phyloP scores from a whole-genome alignment of 495 filamentous ascomycete species.

The Podospora fimiseda region DNA sequence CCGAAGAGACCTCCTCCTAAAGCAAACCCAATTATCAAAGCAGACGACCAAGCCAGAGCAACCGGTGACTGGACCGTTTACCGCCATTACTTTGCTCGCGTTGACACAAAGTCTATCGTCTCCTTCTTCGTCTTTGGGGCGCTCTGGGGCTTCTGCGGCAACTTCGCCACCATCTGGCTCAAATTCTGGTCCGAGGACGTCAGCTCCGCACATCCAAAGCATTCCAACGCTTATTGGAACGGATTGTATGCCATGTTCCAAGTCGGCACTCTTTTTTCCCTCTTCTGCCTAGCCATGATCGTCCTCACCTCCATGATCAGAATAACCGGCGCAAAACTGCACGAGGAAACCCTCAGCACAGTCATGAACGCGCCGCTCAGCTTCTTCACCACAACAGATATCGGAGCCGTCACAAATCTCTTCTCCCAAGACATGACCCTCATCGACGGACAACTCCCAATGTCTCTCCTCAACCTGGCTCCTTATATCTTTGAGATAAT shows the following conservation, averaged over 20 bases:
- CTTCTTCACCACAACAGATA: conserved; percentile 24
- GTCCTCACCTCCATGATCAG: conserved; percentile 16
- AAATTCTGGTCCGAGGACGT: conserved; percentile 24
- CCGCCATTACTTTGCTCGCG: conserved; percentile 19
- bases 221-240: conserved; percentile 19
- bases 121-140: conserved; percentile 3
- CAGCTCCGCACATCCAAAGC: conserved; percentile 3
- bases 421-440: conserved; percentile 36
- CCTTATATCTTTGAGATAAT: conserved; percentile 4
- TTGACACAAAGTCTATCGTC: conserved; percentile 1
- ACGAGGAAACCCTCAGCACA: conserved; percentile 15
- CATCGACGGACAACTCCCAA: conserved; percentile 22
- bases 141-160: conserved; percentile 15
- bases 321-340: conserved; percentile 13
- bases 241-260: conserved; percentile 23
- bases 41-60: conserved; percentile 7
- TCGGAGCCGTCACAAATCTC: conserved; percentile 25
- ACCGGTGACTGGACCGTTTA: conserved; percentile 19
- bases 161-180: conserved; percentile 21
- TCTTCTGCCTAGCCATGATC: conserved; percentile 10
- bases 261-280: conserved; percentile 7
- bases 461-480: conserved; percentile 14
- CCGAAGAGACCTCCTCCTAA: neutral
- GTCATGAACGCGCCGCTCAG: conserved; percentile 20
- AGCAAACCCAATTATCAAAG: neutral